Evolutionary conservation across 176 grass and related monocot genomes (phyloP).

Genomic region (Tuctoria greenei): DNA sequence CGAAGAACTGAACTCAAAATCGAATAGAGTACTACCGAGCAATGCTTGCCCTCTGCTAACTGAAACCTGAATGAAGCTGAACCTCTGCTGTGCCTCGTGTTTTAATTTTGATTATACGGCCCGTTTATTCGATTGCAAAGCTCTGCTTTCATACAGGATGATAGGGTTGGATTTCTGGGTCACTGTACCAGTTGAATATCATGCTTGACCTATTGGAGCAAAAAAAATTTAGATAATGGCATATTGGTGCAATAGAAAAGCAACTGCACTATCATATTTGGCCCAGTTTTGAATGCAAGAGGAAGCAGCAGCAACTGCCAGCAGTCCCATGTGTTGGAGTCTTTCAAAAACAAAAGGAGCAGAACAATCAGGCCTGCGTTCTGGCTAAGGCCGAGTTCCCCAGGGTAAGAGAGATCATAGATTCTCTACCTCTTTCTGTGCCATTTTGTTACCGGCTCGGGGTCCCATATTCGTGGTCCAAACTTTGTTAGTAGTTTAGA

Average conservation of each 20-base stretch:
- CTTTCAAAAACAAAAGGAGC: slow-evolving; percentile 22
- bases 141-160: too few species aligned
- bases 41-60: too few species aligned
- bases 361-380: slow-evolving; percentile 7
- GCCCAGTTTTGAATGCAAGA: background rate
- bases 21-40: too few species aligned
- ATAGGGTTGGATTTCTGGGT: too few species aligned
- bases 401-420: slow-evolving; percentile 1
- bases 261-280: too few species aligned
- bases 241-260: too few species aligned
- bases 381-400: slow-evolving; percentile 27
- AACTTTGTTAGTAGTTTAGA: slow-evolving; percentile 9
- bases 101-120: background rate
- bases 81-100: too few species aligned
- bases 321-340: slow-evolving; percentile 20
- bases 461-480: slow-evolving; percentile 11
- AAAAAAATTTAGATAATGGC: too few species aligned
- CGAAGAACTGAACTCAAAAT: too few species aligned
- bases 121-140: background rate
- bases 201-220: too few species aligned
- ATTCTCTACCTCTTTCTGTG: slow-evolving; percentile 26
- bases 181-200: too few species aligned
- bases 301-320: background rate
- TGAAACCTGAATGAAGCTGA: too few species aligned
- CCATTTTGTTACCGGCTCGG: slow-evolving; percentile 32